A percentile compares a stretch with the other conserved stretches of the same genome.
Conservation (phyloP, 2,329 filamentous ascomycete genomes). For the Lasiodiplodia citricola region DNA sequence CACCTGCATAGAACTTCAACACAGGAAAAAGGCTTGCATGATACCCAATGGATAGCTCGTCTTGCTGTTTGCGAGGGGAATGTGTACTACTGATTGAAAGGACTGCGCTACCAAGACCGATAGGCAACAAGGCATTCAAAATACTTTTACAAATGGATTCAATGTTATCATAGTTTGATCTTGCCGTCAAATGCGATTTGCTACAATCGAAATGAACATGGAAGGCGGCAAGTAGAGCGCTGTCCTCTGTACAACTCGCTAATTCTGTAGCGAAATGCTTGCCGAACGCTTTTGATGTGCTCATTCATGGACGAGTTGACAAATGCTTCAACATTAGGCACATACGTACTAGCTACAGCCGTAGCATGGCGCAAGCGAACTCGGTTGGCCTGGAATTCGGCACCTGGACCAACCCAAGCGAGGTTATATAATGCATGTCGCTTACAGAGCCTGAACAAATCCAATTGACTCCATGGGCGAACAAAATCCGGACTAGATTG, state of each 20-base stretch:
- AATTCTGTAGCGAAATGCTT: no score
- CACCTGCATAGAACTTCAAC: not conserved
- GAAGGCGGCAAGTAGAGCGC: no score
- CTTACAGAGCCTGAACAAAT: not conserved
- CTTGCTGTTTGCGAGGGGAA: not conserved
- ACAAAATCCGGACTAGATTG: not conserved
- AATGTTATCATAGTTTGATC: no score
- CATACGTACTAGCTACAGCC: no score
- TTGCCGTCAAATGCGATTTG: no score
- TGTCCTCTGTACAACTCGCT: no score
- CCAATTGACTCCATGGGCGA: not conserved
- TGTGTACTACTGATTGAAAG: not conserved
- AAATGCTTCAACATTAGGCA: no score
- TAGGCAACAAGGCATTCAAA: not conserved
- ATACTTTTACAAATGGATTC: not conserved
- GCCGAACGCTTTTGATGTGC: no score
- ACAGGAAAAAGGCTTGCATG: not conserved
- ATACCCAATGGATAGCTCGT: conserved; percentile 1
- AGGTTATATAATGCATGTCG: not conserved
- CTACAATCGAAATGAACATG: no score
- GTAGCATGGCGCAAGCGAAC: no score
- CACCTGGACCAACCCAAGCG: not conserved
- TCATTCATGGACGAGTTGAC: no score
- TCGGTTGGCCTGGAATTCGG: no score
- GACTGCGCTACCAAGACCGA: not conserved